Base-by-base conservation (phyloP, 805 yeast genomes). In the Suhomyces kilbournensis region DNA sequence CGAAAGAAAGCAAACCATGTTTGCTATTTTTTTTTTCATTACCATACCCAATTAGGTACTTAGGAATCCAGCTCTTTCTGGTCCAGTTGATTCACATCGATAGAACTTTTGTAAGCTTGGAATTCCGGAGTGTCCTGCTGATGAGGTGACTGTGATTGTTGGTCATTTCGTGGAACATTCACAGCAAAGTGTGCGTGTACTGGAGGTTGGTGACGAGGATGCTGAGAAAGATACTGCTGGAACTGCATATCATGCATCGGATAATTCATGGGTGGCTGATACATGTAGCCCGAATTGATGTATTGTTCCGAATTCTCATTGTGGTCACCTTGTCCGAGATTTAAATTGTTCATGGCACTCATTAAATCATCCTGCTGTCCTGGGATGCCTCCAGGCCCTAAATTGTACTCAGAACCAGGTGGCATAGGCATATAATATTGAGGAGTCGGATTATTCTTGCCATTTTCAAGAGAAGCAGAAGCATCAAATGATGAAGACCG, bases 201-300 rank as follows among this genome's bases (percentile, higher is more conserved):
- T 32, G 43, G 45, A 15, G 52, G 50, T 26, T n/a, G 38, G 20
- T 28, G 49, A 12, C 25, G 48, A n/a, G 26, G 54, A 25, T 52
- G 53, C 17, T 40, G 46, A 7, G 61, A 60, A 22, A 59, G 44
- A 30, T 49, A 60, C 15, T 53, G 60, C 35, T 59, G 60, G 40
- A 49, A 60, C 26, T 53, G 47, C 49, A 57, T 45, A 25, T 56
- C 64, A 22, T 44, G 49, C 23, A 57, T 49, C 19, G 59, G 60
- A 49, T 49, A 58, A 2, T 51, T 52, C 52, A 52, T 47, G 12
- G 22, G 47, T 7, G 62, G 62, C 3, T 57, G 60, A 14, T 54
- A 55, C 51, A 54, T 50, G 44, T 49, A 53, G 9, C 56, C 51
- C 14, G 55, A 53, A 40, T 51, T 56, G n/a, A 54, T 47, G 38